These are phyloP conservation scores for Nadsonia commutata DNA, from an alignment of 1,139 yeast species.

Conservation along the genomic window DNA sequence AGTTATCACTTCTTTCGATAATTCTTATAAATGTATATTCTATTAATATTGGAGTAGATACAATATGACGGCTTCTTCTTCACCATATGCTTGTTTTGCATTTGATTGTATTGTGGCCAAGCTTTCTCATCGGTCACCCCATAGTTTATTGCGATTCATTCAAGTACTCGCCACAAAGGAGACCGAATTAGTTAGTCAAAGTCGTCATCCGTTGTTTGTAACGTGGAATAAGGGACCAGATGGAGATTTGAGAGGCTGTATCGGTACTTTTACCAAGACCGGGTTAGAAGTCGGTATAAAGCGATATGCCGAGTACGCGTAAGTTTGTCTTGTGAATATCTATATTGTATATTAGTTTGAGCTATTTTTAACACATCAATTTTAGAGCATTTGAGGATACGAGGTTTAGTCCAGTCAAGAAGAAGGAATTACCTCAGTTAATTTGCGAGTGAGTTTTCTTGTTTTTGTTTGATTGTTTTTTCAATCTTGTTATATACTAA, in stretches of 20 bases:
- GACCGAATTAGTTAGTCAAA: conserved; percentile 5
- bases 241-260: conserved; percentile 66
- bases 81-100: conserved; percentile 26
- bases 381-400: conserved; percentile 52
- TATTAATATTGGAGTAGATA: no score
- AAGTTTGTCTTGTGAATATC: conserved; percentile 8
- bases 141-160: conserved; percentile 12
- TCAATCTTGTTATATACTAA: conserved; percentile 13
- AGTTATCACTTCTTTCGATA: no score
- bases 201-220: conserved; percentile 49
- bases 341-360: not conserved
- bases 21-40: no score
- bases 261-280: conserved; percentile 58
- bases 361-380: not conserved
- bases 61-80: no score
- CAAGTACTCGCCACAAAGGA: conserved; percentile 9
- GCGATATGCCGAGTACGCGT: conserved; percentile 50
- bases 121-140: conserved; percentile 15
- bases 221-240: conserved; percentile 50
- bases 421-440: conserved; percentile 37
- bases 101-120: conserved; percentile 27
- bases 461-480: not conserved
- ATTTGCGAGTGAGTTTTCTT: conserved; percentile 23
- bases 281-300: conserved; percentile 43
- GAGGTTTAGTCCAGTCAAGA: conserved; percentile 54